Evolutionary conservation across 2,329 filamentous ascomycete genomes (phyloP).

Genomic region (Emericellopsis atlantica): DNA sequence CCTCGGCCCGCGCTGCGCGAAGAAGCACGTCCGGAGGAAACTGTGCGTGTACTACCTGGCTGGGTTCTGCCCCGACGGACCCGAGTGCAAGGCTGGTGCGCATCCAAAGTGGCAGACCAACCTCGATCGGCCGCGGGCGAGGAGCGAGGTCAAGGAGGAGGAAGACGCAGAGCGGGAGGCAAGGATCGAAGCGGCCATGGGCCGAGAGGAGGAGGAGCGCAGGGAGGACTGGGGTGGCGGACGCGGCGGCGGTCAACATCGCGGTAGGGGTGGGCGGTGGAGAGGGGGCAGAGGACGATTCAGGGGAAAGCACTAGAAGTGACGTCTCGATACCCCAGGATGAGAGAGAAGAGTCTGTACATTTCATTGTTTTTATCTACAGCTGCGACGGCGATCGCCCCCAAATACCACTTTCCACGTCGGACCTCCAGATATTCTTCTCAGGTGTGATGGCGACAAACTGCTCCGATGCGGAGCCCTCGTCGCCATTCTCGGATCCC

Average conservation of each 20-base stretch:
- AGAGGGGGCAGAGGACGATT: slow-evolving; percentile 20
- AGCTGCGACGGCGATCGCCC: slow-evolving; percentile 9
- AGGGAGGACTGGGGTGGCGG: slow-evolving; percentile 19
- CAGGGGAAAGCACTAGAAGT: slow-evolving; percentile 11
- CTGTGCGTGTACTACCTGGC: slow-evolving; percentile 80
- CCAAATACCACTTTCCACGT: slow-evolving; percentile 32
- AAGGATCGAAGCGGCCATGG: slow-evolving; percentile 21
- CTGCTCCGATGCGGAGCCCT: slow-evolving; percentile 12
- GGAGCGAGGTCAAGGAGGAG: slow-evolving; percentile 51
- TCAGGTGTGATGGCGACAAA: slow-evolving; percentile 37
- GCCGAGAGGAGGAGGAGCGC: slow-evolving; percentile 21
- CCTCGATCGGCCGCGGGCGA: slow-evolving; percentile 62
- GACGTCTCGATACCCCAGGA: neutral
- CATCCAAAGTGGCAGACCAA: slow-evolving; percentile 75
- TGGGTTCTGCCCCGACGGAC: slow-evolving; percentile 83
- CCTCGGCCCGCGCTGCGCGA: slow-evolving; percentile 73
- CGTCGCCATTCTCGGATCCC: slow-evolving; percentile 18
- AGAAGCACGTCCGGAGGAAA: slow-evolving; percentile 74
- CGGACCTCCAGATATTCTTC: slow-evolving; percentile 25
- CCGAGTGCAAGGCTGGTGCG: slow-evolving; percentile 62
- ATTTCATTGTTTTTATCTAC: neutral
- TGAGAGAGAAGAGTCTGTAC: neutral
- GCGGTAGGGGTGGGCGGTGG: slow-evolving; percentile 13
- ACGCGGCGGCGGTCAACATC: slow-evolving; percentile 7
- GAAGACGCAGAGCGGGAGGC: slow-evolving; percentile 22